Base-by-base conservation (phyloP, 352 stramenopile species). In the Globisporangium viniferum region DNA sequence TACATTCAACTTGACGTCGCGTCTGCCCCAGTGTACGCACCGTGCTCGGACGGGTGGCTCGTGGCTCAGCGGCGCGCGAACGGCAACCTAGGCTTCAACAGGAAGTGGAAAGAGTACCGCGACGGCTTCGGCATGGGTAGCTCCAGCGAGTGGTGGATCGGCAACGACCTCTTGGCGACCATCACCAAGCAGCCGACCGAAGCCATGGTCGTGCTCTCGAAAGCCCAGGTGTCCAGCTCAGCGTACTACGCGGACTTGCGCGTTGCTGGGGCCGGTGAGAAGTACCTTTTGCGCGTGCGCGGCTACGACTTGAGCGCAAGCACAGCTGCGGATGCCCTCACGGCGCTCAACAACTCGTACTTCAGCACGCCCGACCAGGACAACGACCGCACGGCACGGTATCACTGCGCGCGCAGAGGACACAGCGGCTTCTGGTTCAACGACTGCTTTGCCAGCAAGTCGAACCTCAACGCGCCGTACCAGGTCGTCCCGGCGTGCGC, bases 291-390 rank as follows among this genome's bases (percentile, higher is more conserved):
- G 44, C 75, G 70, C 3, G 79, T 84, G 7, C 56, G 59, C 41
- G 81, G 81, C 7, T 87, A 78, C 63, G 73, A 66, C 56, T 29
- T 59, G 14, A 69, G 60, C 5, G 29, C 67, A 35, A 88, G 78
- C 55, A 82, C 73, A 46, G 78, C 79, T 2, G 59, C 70, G 0
- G 80, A 90, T 67, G 81, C 69, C 9, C 64, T 90, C 20, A 78
- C 31, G 2, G 14, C 56, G 6, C 76, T 90, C 41, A 84, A 75
- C 54, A 88, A 84, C 55, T 79, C 73, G 27, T 87, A 84, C 61
- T 90, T 90, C 22, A 90, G 81, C 51, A 84, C 81, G 0, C 65
- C 79, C 7, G 81, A 90, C 36, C 71, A 75, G 20, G 81, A 88
- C 64, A 88, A 88, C 33, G 81, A 90, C 65, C 60, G 78, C 22